Evolutionary conservation across 2,329 filamentous ascomycete genomes (phyloP).

Genomic region (Grosmannia clavigera): DNA sequence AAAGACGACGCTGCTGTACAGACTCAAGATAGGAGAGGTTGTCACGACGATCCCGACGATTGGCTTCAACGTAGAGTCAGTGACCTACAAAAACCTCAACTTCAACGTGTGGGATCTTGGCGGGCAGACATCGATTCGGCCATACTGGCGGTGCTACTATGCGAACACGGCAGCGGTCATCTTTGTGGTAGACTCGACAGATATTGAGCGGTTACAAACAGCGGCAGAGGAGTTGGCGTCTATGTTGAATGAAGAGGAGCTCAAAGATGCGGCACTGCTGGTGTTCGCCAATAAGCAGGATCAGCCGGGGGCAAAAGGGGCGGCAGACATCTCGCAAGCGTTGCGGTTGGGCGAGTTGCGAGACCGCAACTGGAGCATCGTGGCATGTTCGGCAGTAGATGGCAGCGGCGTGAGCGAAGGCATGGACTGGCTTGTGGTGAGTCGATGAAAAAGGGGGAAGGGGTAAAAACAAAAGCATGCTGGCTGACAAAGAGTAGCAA

Average conservation of each 20-base stretch:
- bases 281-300: slow-evolving; percentile 99
- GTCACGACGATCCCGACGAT: slow-evolving; percentile 99
- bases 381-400: slow-evolving; percentile 92
- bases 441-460: slow-evolving; percentile 15
- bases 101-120: slow-evolving; percentile 99
- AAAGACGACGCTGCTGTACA: slow-evolving; percentile 93
- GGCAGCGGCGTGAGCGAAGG: slow-evolving; percentile 90
- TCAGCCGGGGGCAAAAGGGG: slow-evolving; percentile 90
- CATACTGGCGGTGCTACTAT: slow-evolving; percentile 99
- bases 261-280: slow-evolving; percentile 80
- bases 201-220: slow-evolving; percentile 88
- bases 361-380: slow-evolving; percentile 98
- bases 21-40: slow-evolving; percentile 96
- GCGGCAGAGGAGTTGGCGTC: slow-evolving; percentile 84
- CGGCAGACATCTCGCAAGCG: slow-evolving; percentile 92
- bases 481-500: slow-evolving; percentile 18
- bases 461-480: not conserved
- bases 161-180: slow-evolving; percentile 97
- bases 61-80: slow-evolving; percentile 97
- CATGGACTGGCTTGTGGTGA: slow-evolving; percentile 96
- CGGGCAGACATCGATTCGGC: slow-evolving; percentile 95
- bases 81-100: slow-evolving; percentile 96
- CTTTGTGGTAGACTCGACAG: slow-evolving; percentile 96
- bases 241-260: slow-evolving; percentile 95
- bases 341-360: slow-evolving; percentile 80